Percentiles rank a stretch among this genome's conserved stretches.
Evolutionary conservation across 768 basidiomycete genomes (phyloP).

Genomic region (Mycena pura): DNA sequence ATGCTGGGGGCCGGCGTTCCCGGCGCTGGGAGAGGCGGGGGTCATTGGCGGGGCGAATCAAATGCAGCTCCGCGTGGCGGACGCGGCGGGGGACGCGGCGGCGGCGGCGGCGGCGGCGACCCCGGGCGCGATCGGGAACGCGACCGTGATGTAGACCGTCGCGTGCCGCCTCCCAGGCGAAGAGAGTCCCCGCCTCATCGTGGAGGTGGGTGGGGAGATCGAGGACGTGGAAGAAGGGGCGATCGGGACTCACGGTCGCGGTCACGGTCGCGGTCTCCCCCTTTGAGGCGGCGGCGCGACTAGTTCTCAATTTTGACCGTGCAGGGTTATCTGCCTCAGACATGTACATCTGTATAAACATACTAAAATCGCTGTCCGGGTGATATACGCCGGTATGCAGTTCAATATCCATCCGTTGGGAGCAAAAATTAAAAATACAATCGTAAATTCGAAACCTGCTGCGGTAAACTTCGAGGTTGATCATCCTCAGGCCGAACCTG

Average conservation of each 20-base stretch:
- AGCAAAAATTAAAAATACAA: too few relatives aligned
- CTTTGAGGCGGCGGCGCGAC: conserved; percentile 19
- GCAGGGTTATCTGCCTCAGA: too few relatives aligned
- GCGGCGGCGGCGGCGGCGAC: conserved; percentile 16
- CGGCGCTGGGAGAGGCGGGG: conserved; percentile 19
- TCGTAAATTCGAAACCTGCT: too few relatives aligned
- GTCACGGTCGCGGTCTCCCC: conserved; percentile 20
- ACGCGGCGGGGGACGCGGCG: conserved; percentile 33
- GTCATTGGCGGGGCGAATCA: conserved; percentile 24
- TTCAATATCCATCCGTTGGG: too few relatives aligned
- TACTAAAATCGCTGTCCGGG: too few relatives aligned
- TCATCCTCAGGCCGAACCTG: too few relatives aligned
- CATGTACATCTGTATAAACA: too few relatives aligned
- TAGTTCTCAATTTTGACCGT: neutral
- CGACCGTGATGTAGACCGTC: conserved; percentile 35
- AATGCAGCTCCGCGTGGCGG: conserved; percentile 29
- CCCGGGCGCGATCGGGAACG: conserved; percentile 28
- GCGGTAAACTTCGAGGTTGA: too few relatives aligned
- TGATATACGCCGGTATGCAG: too few relatives aligned
- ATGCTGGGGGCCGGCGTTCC: neutral
- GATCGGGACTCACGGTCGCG: conserved; percentile 24
- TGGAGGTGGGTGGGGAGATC: conserved; percentile 22
- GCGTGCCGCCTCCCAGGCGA: conserved; percentile 21
- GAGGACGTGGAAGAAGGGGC: conserved; percentile 17
- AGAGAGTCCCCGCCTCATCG: conserved; percentile 23